phyloP scores from a whole-genome alignment of 345 rosid genomes.

The Turnera subulata region DNA sequence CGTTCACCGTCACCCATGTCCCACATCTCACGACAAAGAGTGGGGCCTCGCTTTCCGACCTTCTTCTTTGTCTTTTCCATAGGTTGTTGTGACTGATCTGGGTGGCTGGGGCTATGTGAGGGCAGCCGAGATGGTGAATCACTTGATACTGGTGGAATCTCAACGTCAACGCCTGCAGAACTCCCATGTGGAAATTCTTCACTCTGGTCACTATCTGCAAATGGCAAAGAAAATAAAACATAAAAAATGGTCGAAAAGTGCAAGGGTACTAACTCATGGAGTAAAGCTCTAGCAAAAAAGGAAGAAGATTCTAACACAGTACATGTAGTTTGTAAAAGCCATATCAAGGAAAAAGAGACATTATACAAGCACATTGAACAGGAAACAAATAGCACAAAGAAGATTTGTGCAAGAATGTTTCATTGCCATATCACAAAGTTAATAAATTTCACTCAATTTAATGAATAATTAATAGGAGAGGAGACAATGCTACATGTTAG shows the following conservation, averaged over 20 bases:
- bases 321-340: background rate
- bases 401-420: background rate
- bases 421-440: too few species aligned
- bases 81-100: background rate
- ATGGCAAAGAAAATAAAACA: too few species aligned
- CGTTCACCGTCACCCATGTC: slow-evolving; percentile 24
- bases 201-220: too few species aligned
- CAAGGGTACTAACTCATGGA: too few species aligned
- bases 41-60: slow-evolving; percentile 27
- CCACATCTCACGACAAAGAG: slow-evolving; percentile 22
- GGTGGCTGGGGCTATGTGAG: slow-evolving; percentile 2
- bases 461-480: too few species aligned
- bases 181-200: slow-evolving; percentile 2
- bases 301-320: background rate
- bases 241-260: too few species aligned
- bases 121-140: slow-evolving; percentile 12
- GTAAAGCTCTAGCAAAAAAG: background rate
- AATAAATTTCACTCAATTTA: too few species aligned
- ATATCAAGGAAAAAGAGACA: background rate
- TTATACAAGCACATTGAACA: background rate
- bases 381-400: background rate
- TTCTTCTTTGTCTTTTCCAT: slow-evolving; percentile 4
- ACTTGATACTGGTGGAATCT: background rate
- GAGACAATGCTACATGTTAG: too few species aligned
- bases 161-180: slow-evolving; percentile 4